Percentiles rank a stretch among this genome's conserved stretches.
Conservation (phyloP, 768 basidiomycete genomes). For the Trametes punicea region DNA sequence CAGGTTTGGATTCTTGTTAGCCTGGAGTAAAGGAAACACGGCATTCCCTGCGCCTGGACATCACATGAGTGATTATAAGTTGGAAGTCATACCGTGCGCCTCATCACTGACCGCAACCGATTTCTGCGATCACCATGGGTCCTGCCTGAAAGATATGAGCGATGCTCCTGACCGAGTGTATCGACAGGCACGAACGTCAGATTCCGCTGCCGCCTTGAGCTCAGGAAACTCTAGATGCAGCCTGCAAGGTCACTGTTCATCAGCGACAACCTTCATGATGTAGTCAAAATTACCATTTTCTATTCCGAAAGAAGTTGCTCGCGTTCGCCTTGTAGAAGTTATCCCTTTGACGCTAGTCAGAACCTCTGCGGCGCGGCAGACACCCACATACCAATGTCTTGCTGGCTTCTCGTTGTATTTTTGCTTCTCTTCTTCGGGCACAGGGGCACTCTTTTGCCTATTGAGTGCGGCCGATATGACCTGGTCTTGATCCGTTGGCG, state of each 20-base stretch:
- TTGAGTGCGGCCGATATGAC: constrained; percentile 65
- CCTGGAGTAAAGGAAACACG: constrained; percentile 81
- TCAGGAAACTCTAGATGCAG: constrained; percentile 94
- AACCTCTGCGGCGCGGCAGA: not conserved
- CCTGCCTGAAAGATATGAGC: constrained; percentile 57
- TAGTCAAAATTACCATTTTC: constrained; percentile 67
- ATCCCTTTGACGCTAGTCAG: constrained; percentile 55
- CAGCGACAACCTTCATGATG: not conserved
- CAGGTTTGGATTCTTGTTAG: constrained; percentile 79
- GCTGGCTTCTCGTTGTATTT: constrained; percentile 74
- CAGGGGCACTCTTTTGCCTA: constrained; percentile 69
- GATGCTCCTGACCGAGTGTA: not conserved
- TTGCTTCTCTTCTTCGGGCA: constrained; percentile 65
- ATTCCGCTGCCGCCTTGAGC: constrained; percentile 63
- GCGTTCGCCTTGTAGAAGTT: constrained; percentile 87
- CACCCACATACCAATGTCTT: constrained; percentile 55
- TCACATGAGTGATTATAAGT: not conserved
- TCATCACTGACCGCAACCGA: constrained; percentile 75
- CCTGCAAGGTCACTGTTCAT: constrained; percentile 39
- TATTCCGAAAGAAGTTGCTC: constrained; percentile 89
- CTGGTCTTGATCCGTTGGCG: constrained; percentile 77
- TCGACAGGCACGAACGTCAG: constrained; percentile 47
- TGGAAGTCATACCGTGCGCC: not conserved
- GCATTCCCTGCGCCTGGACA: constrained; percentile 87
- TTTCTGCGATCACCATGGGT: constrained; percentile 70